A percentile compares a stretch with the other conserved stretches of the same genome.
These are phyloP conservation scores for Macrocybe gigantea DNA, from an alignment of 768 basidiomycete species.

Conservation along the genomic window DNA sequence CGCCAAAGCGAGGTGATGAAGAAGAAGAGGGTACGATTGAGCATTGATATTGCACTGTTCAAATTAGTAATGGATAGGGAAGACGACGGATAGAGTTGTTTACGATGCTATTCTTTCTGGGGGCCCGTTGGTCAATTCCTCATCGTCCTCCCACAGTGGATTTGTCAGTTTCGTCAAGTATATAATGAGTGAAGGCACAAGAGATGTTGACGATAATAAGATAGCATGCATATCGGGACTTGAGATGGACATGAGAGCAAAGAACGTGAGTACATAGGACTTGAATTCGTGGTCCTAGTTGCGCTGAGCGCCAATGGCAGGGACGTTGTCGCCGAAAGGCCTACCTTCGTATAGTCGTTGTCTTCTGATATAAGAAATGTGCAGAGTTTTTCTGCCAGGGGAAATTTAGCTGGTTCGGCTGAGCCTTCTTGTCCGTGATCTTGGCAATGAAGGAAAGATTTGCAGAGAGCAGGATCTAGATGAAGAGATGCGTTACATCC, in stretches of 20 bases:
- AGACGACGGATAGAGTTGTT: conserved; percentile 7
- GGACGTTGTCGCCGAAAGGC: not conserved
- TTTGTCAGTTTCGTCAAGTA: conserved; percentile 47
- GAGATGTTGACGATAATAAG: conserved; percentile 39
- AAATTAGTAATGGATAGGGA: not conserved
- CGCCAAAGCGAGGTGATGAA: conserved; percentile 59
- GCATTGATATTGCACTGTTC: conserved; percentile 41
- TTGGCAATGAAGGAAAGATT: conserved; percentile 33
- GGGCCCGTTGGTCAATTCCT: conserved; percentile 28
- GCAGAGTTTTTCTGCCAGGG: conserved; percentile 45
- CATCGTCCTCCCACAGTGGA: conserved; percentile 65
- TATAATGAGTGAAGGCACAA: conserved; percentile 62
- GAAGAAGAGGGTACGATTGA: conserved; percentile 49
- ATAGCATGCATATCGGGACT: conserved; percentile 29
- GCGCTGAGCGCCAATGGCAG: not conserved
- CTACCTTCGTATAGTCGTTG: conserved; percentile 28
- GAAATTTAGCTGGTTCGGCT: conserved; percentile 23
- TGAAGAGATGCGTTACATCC: too few species aligned
- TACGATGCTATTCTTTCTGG: conserved; percentile 31
- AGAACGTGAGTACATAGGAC: conserved; percentile 31
- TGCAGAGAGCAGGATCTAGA: conserved; percentile 37
- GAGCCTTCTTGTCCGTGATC: conserved; percentile 18
- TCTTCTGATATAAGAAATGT: conserved; percentile 31
- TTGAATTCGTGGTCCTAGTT: conserved; percentile 21
- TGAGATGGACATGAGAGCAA: conserved; percentile 34